These are phyloP conservation scores for Hortiboletus campestris DNA, from an alignment of 768 basidiomycete species.

Conservation along the genomic window DNA sequence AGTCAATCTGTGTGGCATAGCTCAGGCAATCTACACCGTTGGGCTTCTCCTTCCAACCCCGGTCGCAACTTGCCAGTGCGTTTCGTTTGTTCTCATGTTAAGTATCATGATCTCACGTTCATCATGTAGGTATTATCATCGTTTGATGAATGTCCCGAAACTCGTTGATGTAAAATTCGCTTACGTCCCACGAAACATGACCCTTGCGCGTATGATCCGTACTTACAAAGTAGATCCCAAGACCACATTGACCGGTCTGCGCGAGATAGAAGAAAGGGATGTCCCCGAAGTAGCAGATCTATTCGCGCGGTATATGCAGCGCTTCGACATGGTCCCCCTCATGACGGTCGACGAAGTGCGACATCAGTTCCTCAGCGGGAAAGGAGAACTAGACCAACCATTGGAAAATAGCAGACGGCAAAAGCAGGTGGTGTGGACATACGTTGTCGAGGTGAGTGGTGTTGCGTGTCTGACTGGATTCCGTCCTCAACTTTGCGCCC, in stretches of 20 bases:
- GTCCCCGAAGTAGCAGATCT: slow-evolving; percentile 67
- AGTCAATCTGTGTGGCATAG: slow-evolving; percentile 83
- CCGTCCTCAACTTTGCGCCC: not conserved
- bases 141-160: slow-evolving; percentile 87
- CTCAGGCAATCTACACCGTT: slow-evolving; percentile 97
- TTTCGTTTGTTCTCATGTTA: slow-evolving; percentile 1
- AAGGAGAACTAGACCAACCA: slow-evolving; percentile 50
- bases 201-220: slow-evolving; percentile 86
- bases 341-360: slow-evolving; percentile 74
- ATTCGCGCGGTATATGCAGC: slow-evolving; percentile 72
- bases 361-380: slow-evolving; percentile 88
- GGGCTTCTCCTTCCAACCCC: slow-evolving; percentile 94
- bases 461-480: slow-evolving; percentile 9
- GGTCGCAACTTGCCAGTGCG: slow-evolving; percentile 77
- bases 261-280: slow-evolving; percentile 87
- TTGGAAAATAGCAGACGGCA: slow-evolving; percentile 43
- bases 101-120: slow-evolving; percentile 4
- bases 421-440: slow-evolving; percentile 92
- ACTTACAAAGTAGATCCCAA: slow-evolving; percentile 63
- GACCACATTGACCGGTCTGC: slow-evolving; percentile 58
- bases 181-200: slow-evolving; percentile 82
- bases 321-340: slow-evolving; percentile 81
- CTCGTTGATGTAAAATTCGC: slow-evolving; percentile 89
- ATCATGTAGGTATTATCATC: slow-evolving; percentile 77
- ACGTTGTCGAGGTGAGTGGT: slow-evolving; percentile 82